phyloP scores from a whole-genome alignment of 2,329 filamentous ascomycete genomes.

The Penicillium griseofulvum region DNA sequence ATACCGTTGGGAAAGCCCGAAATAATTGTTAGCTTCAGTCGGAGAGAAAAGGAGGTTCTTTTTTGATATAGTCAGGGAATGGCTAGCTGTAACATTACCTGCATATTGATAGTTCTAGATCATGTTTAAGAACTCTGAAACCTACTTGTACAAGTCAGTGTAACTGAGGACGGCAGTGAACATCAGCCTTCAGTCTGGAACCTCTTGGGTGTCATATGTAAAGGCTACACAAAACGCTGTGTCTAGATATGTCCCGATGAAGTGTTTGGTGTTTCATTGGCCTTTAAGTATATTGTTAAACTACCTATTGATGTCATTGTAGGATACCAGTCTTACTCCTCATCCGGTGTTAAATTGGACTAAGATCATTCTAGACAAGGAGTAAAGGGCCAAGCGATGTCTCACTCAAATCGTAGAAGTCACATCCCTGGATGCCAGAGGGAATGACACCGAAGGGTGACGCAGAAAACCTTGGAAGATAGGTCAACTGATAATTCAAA shows the following conservation, averaged over 20 bases:
- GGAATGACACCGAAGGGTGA: background rate
- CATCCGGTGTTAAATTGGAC: background rate
- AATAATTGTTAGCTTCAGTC: background rate
- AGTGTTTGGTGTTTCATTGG: background rate
- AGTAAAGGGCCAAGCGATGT: background rate
- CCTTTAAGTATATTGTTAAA: background rate
- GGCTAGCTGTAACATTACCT: background rate
- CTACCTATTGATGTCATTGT: background rate
- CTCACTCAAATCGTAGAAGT: background rate
- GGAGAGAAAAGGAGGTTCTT: too few species aligned
- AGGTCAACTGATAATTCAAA: background rate
- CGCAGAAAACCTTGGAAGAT: background rate
- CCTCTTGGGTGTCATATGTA: background rate
- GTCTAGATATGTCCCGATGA: background rate
- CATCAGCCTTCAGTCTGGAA: background rate
- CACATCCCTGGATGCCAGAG: background rate
- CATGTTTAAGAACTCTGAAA: background rate
- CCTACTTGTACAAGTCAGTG: background rate
- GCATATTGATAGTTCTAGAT: background rate
- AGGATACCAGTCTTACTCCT: background rate
- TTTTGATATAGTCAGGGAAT: background rate
- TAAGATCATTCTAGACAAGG: background rate
- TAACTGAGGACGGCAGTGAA: background rate
- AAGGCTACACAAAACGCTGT: constrained; percentile 1
- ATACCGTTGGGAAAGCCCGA: constrained; percentile 8